phyloP scores from a whole-genome alignment of 2,329 filamentous ascomycete genomes.

The Trichoderma aggressivum region DNA sequence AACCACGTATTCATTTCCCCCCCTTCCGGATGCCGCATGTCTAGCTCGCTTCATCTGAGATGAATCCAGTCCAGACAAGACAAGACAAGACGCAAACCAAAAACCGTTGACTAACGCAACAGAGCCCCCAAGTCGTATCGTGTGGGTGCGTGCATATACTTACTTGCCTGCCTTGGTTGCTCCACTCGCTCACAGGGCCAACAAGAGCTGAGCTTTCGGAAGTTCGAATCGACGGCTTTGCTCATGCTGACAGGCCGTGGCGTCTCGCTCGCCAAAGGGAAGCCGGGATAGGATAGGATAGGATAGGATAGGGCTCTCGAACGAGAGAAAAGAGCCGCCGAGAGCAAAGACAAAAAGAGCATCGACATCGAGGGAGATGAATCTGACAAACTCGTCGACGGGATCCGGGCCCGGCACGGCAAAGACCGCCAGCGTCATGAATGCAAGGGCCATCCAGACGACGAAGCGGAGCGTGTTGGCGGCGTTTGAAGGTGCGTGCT shows the following conservation, averaged over 20 bases:
- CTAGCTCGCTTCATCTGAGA: constrained; percentile 3
- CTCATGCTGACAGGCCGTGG: neutral
- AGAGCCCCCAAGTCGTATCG: neutral
- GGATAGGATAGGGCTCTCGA: no score
- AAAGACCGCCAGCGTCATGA: constrained; percentile 34
- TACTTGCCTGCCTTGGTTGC: neutral
- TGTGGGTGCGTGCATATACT: constrained; percentile 4
- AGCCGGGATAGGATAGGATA: neutral
- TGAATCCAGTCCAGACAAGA: neutral
- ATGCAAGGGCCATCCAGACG: constrained; percentile 34
- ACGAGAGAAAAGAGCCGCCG: no score
- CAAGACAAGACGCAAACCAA: neutral
- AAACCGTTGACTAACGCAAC: neutral
- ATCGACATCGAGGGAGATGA: constrained; percentile 36
- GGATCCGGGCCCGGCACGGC: constrained; percentile 48
- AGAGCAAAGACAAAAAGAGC: neutral
- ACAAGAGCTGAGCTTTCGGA: neutral
- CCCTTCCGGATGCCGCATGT: neutral
- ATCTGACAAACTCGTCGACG: constrained; percentile 53
- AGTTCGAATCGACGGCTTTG: neutral
- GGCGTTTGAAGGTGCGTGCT: constrained; percentile 56
- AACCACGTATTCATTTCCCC: neutral
- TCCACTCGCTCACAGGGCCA: neutral
- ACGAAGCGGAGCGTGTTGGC: constrained; percentile 59
- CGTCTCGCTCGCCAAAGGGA: neutral